Evolutionary conservation across 495 filamentous ascomycete genomes (phyloP).

Genomic region (Podospora fimiseda): DNA sequence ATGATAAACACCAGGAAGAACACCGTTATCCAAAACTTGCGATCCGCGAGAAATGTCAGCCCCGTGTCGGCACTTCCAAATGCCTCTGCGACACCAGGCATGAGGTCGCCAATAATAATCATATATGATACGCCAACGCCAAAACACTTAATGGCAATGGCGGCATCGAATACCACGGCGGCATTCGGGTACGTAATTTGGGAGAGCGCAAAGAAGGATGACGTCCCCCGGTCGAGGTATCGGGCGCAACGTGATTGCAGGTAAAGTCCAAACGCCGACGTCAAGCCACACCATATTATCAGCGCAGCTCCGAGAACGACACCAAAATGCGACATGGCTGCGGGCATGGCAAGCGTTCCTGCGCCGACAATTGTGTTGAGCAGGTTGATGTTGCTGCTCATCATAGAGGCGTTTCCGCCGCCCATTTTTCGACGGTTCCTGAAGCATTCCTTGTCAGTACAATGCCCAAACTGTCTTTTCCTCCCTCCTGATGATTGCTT

Average conservation of each 20-base stretch:
- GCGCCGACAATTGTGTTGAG: slow-evolving; percentile 96
- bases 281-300: slow-evolving; percentile 83
- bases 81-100: slow-evolving; percentile 86
- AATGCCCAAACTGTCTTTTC: background rate
- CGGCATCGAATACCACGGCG: slow-evolving; percentile 89
- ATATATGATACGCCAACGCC: slow-evolving; percentile 95
- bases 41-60: slow-evolving; percentile 70
- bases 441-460: background rate
- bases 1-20: slow-evolving; percentile 96
- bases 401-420: slow-evolving; percentile 74
- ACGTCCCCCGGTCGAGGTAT: slow-evolving; percentile 77
- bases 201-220: slow-evolving; percentile 85
- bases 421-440: slow-evolving; percentile 38
- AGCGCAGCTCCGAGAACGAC: slow-evolving; percentile 75
- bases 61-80: slow-evolving; percentile 50
- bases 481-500: slow-evolving; percentile 23
- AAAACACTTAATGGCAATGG: slow-evolving; percentile 97
- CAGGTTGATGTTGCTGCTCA: slow-evolving; percentile 88
- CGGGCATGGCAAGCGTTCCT: slow-evolving; percentile 89
- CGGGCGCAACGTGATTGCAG: slow-evolving; percentile 86
- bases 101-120: slow-evolving; percentile 96
- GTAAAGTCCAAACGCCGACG: slow-evolving; percentile 88
- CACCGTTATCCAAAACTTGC: slow-evolving; percentile 96
- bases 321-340: slow-evolving; percentile 86
- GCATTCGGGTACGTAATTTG: slow-evolving; percentile 97